phyloP scores from a whole-genome alignment of 345 rosid genomes.

The Raphanus raphanistrum region DNA sequence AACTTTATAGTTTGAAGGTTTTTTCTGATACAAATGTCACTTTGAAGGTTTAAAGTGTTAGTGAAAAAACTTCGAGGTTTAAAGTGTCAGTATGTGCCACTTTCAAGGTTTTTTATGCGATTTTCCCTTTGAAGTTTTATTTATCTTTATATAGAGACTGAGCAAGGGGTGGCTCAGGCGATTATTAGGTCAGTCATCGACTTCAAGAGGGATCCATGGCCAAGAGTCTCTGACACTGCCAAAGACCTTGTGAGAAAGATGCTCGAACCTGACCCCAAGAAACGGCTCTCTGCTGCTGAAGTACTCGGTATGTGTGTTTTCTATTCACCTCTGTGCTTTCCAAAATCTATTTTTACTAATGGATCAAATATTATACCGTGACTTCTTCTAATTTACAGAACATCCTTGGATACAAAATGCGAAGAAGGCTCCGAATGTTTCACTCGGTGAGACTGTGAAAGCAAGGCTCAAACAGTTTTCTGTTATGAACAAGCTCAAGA shows the following conservation, averaged over 20 bases:
- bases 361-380: constrained; percentile 1
- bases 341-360: background rate
- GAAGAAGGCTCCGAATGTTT: constrained; percentile 82
- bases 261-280: constrained; percentile 82
- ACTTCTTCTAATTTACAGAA: constrained; percentile 45
- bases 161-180: constrained; percentile 94
- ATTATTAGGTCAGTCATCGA: constrained; percentile 79
- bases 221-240: constrained; percentile 87
- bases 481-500: constrained; percentile 92
- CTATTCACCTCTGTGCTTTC: background rate
- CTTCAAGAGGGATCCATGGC: constrained; percentile 96
- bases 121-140: background rate
- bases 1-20: no score
- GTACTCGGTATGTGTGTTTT: constrained; percentile 66
- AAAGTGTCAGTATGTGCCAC: no score
- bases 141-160: constrained; percentile 60
- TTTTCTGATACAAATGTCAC: no score
- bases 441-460: constrained; percentile 86
- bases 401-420: constrained; percentile 90
- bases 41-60: no score
- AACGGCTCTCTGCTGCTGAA: constrained; percentile 81
- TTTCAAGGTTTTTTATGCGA: no score
- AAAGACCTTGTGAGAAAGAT: constrained; percentile 92
- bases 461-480: constrained; percentile 92
- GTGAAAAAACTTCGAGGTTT: no score